phyloP scores from a whole-genome alignment of 805 yeast genomes.

The Barnettozyma sp. region DNA sequence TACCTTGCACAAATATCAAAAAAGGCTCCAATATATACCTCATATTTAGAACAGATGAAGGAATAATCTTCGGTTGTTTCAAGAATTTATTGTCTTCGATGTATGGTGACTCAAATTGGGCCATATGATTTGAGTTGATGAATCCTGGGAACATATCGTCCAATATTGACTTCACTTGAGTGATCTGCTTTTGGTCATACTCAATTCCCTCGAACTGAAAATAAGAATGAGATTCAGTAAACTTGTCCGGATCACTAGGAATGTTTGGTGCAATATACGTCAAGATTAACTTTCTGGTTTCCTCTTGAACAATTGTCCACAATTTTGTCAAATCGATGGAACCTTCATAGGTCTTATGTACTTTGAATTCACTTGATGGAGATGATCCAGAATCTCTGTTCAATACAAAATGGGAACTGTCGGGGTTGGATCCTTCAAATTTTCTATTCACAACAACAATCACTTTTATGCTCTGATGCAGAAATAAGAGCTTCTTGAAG shows the following conservation, averaged over 20 bases:
- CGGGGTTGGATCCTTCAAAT: conserved; percentile 20
- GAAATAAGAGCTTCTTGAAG: conserved; percentile 54
- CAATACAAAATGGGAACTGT: conserved; percentile 7
- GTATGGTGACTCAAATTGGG: conserved; percentile 37
- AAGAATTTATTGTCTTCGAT: conserved; percentile 54
- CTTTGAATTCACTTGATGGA: conserved; percentile 1
- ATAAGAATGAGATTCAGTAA: conserved; percentile 18
- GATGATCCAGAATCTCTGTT: conserved; percentile 3
- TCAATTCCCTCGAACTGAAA: conserved; percentile 34
- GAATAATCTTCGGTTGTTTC: conserved; percentile 57
- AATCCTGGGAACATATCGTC: conserved; percentile 71
- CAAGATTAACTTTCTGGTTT: conserved; percentile 16
- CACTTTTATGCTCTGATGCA: conserved; percentile 64
- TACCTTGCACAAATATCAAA: conserved; percentile 57
- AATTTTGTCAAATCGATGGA: conserved; percentile 11
- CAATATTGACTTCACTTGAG: conserved; percentile 38
- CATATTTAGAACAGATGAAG: conserved; percentile 73
- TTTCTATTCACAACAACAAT: conserved; percentile 48
- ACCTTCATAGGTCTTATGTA: neutral
- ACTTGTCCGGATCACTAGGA: neutral
- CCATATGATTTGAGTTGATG: conserved; percentile 28
- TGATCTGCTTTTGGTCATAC: conserved; percentile 29
- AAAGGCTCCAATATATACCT: conserved; percentile 69
- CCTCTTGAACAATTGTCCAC: conserved; percentile 17
- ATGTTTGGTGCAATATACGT: conserved; percentile 20